Percentiles rank a stretch among this genome's conserved stretches.
Evolutionary conservation across 2,329 filamentous ascomycete genomes (phyloP).

Genomic region (Fusarium torulosum): DNA sequence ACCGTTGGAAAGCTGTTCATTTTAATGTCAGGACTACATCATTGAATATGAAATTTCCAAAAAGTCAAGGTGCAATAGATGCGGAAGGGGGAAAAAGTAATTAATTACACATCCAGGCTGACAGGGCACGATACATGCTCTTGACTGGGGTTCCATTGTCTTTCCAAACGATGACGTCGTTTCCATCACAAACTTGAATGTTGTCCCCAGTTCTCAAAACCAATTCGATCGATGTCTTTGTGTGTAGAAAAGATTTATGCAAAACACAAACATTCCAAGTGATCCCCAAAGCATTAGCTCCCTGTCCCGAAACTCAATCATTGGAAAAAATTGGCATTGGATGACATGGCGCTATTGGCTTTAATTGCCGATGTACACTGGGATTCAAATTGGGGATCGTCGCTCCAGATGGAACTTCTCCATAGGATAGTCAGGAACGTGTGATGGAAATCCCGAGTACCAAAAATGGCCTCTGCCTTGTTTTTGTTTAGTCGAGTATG

Average conservation of each 20-base stretch:
- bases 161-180: slow-evolving; percentile 39
- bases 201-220: neutral
- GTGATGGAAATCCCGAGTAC: slow-evolving; percentile 28
- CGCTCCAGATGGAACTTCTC: slow-evolving; percentile 41
- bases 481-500: neutral
- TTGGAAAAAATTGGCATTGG: slow-evolving; percentile 27
- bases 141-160: slow-evolving; percentile 5
- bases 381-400: slow-evolving; percentile 42
- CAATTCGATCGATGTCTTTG: slow-evolving; percentile 1
- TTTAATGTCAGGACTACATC: slow-evolving; percentile 21
- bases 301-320: slow-evolving; percentile 19
- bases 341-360: slow-evolving; percentile 39
- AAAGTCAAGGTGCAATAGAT: slow-evolving; percentile 20
- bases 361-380: slow-evolving; percentile 37
- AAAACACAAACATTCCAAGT: slow-evolving; percentile 5
- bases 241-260: neutral
- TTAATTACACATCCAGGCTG: neutral
- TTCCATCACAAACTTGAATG: slow-evolving; percentile 25
- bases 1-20: neutral
- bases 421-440: slow-evolving; percentile 47
- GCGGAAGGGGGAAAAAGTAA: neutral
- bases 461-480: slow-evolving; percentile 22
- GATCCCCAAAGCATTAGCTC: slow-evolving; percentile 19
- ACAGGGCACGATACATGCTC: slow-evolving; percentile 2
- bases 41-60: slow-evolving; percentile 1